These are phyloP conservation scores for Exophiala aquamarina DNA, from an alignment of 2,329 filamentous ascomycete species.

Conservation along the genomic window DNA sequence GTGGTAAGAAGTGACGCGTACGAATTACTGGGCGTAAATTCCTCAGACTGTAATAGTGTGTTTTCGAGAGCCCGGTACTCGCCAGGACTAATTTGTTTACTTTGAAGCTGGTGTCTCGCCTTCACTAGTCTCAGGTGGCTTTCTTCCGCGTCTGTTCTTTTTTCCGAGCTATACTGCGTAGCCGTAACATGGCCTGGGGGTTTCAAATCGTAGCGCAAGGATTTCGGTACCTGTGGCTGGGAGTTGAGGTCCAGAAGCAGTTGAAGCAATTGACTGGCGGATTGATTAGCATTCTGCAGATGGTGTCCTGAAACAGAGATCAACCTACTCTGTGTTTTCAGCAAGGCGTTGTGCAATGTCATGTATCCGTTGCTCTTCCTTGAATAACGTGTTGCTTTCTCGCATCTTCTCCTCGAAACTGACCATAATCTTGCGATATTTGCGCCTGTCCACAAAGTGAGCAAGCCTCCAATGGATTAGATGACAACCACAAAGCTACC, in stretches of 20 bases:
- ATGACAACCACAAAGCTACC: conserved; percentile 4
- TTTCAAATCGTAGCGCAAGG: conserved; percentile 72
- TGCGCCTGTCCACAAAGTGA: conserved; percentile 57
- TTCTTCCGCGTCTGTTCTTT: conserved; percentile 18
- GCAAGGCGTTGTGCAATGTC: conserved; percentile 79
- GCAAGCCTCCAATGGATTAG: background rate
- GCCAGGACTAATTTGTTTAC: conserved; percentile 36
- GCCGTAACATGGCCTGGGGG: conserved; percentile 44
- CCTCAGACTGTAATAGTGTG: conserved; percentile 37
- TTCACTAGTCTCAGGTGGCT: conserved; percentile 35
- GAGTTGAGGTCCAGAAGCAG: conserved; percentile 88
- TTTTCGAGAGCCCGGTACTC: conserved; percentile 41
- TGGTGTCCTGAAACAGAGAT: background rate
- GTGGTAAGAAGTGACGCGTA: conserved; percentile 16
- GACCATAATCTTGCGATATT: conserved; percentile 84
- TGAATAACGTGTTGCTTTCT: conserved; percentile 64
- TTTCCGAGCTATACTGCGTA: conserved; percentile 39
- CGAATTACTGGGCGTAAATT: conserved; percentile 39
- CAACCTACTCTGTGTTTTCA: conserved; percentile 89
- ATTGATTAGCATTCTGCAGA: conserved; percentile 17
- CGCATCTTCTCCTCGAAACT: conserved; percentile 79
- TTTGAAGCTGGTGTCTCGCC: conserved; percentile 38
- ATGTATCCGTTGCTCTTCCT: conserved; percentile 77
- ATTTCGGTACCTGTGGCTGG: conserved; percentile 71
- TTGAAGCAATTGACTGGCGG: conserved; percentile 76